Conservation (phyloP, 192 early-diverging fungal genomes). For the Rhizoclosmatium globosum region DNA sequence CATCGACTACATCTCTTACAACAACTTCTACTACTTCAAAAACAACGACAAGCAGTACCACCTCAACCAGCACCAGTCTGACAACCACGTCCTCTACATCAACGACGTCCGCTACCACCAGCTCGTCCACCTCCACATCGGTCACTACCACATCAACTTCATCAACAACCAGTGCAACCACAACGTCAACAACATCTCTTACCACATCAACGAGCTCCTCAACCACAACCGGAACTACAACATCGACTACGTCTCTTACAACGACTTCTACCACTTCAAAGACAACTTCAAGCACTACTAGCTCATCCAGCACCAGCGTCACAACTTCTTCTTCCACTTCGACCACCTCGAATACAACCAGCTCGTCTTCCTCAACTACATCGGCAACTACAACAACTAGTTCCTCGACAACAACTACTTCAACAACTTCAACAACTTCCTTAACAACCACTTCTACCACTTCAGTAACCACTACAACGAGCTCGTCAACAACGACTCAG, state of each 20-base stretch:
- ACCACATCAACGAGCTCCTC: not conserved
- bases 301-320: not conserved
- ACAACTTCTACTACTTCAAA: not conserved
- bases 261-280: not conserved
- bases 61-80: not conserved
- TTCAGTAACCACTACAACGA: not conserved
- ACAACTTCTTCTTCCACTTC: not conserved
- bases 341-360: not conserved
- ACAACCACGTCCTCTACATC: not conserved
- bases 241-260: not conserved
- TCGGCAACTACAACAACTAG: constrained; percentile 3
- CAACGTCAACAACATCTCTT: not conserved
- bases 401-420: not conserved
- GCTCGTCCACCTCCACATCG: not conserved
- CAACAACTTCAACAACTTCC: not conserved
- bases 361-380: not conserved
- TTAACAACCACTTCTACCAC: not conserved
- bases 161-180: not conserved
- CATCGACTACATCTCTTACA: not conserved
- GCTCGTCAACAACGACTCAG: not conserved
- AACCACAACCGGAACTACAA: constrained; percentile 5
- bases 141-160: not conserved
- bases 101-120: not conserved
- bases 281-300: not conserved
- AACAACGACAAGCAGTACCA: not conserved